phyloP scores from a whole-genome alignment of 192 early-diverging fungal genomes.

The Mortierella hygrophila region DNA sequence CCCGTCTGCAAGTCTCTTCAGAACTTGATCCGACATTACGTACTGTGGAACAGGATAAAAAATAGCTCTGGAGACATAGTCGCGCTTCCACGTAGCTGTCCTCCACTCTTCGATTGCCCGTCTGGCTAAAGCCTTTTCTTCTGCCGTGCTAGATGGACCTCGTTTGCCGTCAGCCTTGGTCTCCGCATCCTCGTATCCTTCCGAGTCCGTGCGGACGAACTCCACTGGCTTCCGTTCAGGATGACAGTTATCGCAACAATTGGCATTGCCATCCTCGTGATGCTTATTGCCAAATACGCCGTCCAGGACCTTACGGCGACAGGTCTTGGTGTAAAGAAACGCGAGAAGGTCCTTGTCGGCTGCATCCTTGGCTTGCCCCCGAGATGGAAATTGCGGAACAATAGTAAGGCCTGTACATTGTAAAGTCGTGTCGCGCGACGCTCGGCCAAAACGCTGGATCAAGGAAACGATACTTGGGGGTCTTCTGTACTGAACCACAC shows the following conservation, averaged over 20 bases:
- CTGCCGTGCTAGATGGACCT: not conserved
- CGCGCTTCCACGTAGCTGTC: not conserved
- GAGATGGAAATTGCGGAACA: not conserved
- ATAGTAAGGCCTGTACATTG: conserved; percentile 5
- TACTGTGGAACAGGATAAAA: too few relatives aligned
- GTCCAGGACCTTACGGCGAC: conserved; percentile 15
- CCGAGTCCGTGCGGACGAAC: not conserved
- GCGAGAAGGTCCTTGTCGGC: not conserved
- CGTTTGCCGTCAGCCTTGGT: not conserved
- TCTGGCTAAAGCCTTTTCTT: not conserved
- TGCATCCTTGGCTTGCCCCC: not conserved
- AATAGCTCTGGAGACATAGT: not conserved
- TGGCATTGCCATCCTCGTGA: not conserved
- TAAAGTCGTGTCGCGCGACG: not conserved
- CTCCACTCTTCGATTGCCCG: conserved; percentile 4
- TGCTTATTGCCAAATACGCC: conserved; percentile 6
- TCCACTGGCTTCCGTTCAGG: too few relatives aligned
- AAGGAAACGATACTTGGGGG: not conserved
- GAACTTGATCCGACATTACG: not conserved
- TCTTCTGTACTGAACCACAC: conserved; percentile 25
- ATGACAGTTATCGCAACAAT: conserved; percentile 7
- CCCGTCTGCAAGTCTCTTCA: conserved; percentile 2
- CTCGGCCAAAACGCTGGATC: conserved; percentile 18
- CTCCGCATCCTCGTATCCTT: not conserved
- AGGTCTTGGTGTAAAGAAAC: conserved; percentile 5